phyloP scores from a whole-genome alignment of 352 stramenopile genomes.

The Peronosclerospora sorghi region DNA sequence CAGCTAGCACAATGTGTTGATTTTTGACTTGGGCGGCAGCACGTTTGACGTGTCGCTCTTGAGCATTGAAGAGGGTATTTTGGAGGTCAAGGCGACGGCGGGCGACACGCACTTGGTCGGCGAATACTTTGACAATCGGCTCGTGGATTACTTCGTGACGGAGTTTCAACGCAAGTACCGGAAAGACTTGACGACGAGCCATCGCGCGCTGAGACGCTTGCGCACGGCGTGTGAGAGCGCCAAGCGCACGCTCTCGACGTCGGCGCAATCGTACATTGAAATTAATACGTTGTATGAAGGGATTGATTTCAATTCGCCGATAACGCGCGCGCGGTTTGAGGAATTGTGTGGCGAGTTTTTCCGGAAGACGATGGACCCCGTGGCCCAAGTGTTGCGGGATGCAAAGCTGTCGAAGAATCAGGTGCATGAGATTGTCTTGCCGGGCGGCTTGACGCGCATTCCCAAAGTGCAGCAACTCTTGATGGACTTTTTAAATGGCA shows the following conservation, averaged over 20 bases:
- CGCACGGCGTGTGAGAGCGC: slow-evolving; percentile 89
- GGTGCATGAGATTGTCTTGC: slow-evolving; percentile 73
- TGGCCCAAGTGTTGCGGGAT: slow-evolving; percentile 86
- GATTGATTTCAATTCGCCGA: slow-evolving; percentile 89
- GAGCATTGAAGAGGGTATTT: too few relatives aligned
- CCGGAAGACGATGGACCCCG: slow-evolving; percentile 82
- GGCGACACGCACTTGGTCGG: slow-evolving; percentile 94
- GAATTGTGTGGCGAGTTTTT: slow-evolving; percentile 87
- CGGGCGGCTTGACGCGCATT: slow-evolving; percentile 69
- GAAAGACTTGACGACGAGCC: slow-evolving; percentile 85
- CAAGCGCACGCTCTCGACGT: slow-evolving; percentile 90
- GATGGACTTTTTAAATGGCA: slow-evolving; percentile 54
- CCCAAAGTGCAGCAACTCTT: slow-evolving; percentile 58
- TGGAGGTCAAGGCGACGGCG: slow-evolving; percentile 92
- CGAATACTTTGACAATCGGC: too few relatives aligned
- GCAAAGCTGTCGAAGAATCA: slow-evolving; percentile 83
- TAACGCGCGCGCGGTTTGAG: slow-evolving; percentile 88
- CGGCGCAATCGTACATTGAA: slow-evolving; percentile 89
- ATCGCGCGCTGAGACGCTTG: slow-evolving; percentile 84
- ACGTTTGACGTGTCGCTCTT: too few relatives aligned
- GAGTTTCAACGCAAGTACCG: slow-evolving; percentile 89
- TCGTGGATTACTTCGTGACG: slow-evolving; percentile 85
- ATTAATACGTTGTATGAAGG: slow-evolving; percentile 91
- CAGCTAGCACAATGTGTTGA: slow-evolving; percentile 89
- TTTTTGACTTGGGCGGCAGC: slow-evolving; percentile 95